Percentiles rank a stretch among this genome's conserved stretches.
Evolutionary conservation across 2,329 filamentous ascomycete species (phyloP).

Genomic region (Sclerotinia spermophila): DNA sequence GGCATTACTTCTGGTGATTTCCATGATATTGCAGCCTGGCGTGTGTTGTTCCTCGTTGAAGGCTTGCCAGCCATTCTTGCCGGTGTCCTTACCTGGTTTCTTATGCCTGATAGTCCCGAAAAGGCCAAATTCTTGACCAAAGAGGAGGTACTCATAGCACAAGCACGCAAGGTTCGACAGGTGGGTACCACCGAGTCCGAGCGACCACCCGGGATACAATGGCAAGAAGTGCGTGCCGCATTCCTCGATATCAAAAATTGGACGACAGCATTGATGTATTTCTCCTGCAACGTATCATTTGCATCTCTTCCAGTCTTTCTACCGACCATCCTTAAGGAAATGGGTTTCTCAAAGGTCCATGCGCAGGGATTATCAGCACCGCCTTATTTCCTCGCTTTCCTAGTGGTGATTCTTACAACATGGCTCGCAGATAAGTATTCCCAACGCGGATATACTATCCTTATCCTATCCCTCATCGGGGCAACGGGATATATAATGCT

Average conservation of each 20-base stretch:
- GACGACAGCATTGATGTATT: slow-evolving; percentile 48
- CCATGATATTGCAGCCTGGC: slow-evolving; percentile 54
- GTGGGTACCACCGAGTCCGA: slow-evolving; percentile 48
- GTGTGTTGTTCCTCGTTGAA: slow-evolving; percentile 62
- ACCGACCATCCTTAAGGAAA: slow-evolving; percentile 59
- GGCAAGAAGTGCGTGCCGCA: slow-evolving; percentile 45
- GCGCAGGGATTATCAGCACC: slow-evolving; percentile 71
- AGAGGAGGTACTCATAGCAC: slow-evolving; percentile 49
- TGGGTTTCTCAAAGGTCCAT: slow-evolving; percentile 64
- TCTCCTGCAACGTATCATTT: slow-evolving; percentile 62
- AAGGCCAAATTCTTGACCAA: slow-evolving; percentile 49
- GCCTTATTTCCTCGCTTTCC: slow-evolving; percentile 64
- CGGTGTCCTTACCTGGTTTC: slow-evolving; percentile 52
- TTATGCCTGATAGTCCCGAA: slow-evolving; percentile 50
- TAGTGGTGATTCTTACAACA: slow-evolving; percentile 57
- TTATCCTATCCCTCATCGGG: slow-evolving; percentile 52
- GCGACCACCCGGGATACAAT: slow-evolving; percentile 45
- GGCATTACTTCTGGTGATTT: slow-evolving; percentile 61
- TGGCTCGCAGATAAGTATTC: slow-evolving; percentile 64
- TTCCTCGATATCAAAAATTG: slow-evolving; percentile 45
- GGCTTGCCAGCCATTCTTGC: slow-evolving; percentile 57
- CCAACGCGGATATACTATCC: slow-evolving; percentile 60
- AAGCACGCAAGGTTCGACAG: slow-evolving; percentile 50
- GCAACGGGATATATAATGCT: slow-evolving; percentile 64
- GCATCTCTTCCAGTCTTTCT: slow-evolving; percentile 62